Conservation (phyloP, 2,329 filamentous ascomycete species). For the Microsporum audouinii region DNA sequence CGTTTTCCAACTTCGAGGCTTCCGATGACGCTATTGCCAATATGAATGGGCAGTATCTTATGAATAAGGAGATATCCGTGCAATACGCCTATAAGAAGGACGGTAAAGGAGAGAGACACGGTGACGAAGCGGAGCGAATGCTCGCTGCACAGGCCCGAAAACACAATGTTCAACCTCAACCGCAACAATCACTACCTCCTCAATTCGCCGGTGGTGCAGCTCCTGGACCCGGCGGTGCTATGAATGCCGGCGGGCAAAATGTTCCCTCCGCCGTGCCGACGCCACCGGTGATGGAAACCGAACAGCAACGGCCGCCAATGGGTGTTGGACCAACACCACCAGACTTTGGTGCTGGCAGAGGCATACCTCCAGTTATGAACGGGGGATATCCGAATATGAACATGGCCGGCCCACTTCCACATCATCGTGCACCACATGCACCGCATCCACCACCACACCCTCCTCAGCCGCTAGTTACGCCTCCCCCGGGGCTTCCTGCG, state of each 20-base stretch:
- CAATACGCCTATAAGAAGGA: constrained; percentile 99
- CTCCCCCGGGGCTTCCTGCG: constrained; percentile 48
- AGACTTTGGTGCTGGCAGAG: constrained; percentile 31
- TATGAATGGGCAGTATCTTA: constrained; percentile 92
- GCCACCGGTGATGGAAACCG: constrained; percentile 34
- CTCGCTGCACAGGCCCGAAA: constrained; percentile 86
- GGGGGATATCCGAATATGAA: constrained; percentile 34
- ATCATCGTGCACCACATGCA: constrained; percentile 35
- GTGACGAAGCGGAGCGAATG: constrained; percentile 84
- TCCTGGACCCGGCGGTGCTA: constrained; percentile 8
- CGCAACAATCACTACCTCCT: constrained; percentile 62
- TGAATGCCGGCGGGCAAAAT: neutral
- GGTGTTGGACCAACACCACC: constrained; percentile 19
- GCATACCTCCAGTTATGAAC: constrained; percentile 26
- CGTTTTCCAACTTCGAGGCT: constrained; percentile 83
- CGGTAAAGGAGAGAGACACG: constrained; percentile 90
- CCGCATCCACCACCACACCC: constrained; percentile 34
- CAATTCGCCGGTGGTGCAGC: constrained; percentile 42
- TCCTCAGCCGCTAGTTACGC: constrained; percentile 37
- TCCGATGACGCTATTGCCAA: constrained; percentile 83
- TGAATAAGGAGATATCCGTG: constrained; percentile 92
- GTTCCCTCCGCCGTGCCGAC: constrained; percentile 22
- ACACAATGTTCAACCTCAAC: constrained; percentile 77
- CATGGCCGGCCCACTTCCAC: constrained; percentile 30
- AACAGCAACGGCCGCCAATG: constrained; percentile 26